Percentiles rank a stretch among this genome's conserved stretches.
These are phyloP conservation scores for Fusarium mexicanum DNA, from an alignment of 2,329 filamentous ascomycete species.

Conservation along the genomic window DNA sequence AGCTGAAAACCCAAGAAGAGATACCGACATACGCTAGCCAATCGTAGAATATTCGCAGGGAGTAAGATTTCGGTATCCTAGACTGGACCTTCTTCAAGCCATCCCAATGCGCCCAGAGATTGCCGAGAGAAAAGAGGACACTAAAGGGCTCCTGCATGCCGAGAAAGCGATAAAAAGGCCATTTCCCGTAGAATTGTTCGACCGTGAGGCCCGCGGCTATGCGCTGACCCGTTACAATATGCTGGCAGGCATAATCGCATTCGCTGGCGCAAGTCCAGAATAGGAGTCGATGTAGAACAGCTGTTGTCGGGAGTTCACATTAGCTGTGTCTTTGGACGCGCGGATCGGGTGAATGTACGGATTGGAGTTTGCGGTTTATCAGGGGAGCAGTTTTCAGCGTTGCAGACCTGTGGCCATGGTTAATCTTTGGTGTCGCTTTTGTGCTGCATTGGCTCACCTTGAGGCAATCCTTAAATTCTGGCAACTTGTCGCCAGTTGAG, in stretches of 20 bases:
- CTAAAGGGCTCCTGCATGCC: slow-evolving; percentile 96
- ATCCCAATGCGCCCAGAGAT: slow-evolving; percentile 84
- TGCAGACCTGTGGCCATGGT: slow-evolving; percentile 73
- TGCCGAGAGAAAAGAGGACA: slow-evolving; percentile 92
- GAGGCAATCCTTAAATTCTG: slow-evolving; percentile 88
- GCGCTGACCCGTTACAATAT: slow-evolving; percentile 82
- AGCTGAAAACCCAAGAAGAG: slow-evolving; percentile 85
- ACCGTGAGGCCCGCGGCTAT: slow-evolving; percentile 72
- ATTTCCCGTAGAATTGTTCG: slow-evolving; percentile 98
- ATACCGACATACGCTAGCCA: slow-evolving; percentile 83
- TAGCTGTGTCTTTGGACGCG: slow-evolving; percentile 11
- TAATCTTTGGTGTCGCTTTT: slow-evolving; percentile 10
- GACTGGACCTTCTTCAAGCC: slow-evolving; percentile 78
- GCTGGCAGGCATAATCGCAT: slow-evolving; percentile 98
- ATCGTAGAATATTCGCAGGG: slow-evolving; percentile 83
- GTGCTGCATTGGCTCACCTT: slow-evolving; percentile 62
- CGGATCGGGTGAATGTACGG: slow-evolving; percentile 63
- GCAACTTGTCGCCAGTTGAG: slow-evolving; percentile 84
- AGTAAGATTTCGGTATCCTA: slow-evolving; percentile 76
- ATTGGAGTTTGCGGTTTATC: slow-evolving; percentile 69
- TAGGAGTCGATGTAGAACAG: slow-evolving; percentile 84
- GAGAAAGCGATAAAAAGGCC: slow-evolving; percentile 91
- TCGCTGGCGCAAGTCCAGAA: slow-evolving; percentile 92
- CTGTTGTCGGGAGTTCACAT: slow-evolving; percentile 56
- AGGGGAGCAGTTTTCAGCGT: slow-evolving; percentile 78